Conservation (phyloP, 2,329 filamentous ascomycete genomes). For the Immersiporthe knoxdaviesiana region DNA sequence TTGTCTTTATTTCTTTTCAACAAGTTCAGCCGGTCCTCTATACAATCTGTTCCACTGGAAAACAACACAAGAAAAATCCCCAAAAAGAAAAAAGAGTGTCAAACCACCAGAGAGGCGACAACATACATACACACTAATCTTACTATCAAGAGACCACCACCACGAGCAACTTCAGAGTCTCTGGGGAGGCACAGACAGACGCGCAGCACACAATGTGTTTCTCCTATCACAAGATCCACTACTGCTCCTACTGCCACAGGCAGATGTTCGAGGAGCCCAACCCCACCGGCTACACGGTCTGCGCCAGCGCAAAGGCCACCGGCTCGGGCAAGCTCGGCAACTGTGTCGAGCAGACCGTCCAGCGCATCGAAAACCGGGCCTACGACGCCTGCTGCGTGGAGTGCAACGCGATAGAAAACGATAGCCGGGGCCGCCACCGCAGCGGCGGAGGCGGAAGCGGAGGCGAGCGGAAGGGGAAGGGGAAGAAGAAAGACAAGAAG, state of each 20-base stretch:
- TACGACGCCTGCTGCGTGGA: constrained; percentile 19
- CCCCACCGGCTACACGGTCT: constrained; percentile 6
- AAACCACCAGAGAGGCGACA: background rate
- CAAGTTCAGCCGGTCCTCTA: background rate
- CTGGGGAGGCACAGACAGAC: background rate
- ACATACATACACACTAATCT: background rate
- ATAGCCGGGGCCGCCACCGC: too few relatives aligned
- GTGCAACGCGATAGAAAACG: background rate
- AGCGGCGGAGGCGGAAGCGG: background rate
- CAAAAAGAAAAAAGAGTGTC: too few relatives aligned
- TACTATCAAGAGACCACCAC: background rate
- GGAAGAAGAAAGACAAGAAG: background rate
- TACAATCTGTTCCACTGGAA: background rate
- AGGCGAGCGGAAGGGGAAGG: background rate
- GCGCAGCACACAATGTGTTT: constrained; percentile 13
- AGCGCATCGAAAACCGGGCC: background rate
- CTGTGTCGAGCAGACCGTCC: constrained; percentile 10
- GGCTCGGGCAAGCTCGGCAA: background rate
- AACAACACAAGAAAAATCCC: too few relatives aligned
- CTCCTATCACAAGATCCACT: constrained; percentile 12
- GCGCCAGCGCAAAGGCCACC: constrained; percentile 9
- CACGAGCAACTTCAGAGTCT: background rate
- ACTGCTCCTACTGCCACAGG: constrained; percentile 13
- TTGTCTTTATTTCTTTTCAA: too few relatives aligned
- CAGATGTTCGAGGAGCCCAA: constrained; percentile 11